Percentiles rank a stretch among this genome's conserved stretches.
Conservation (phyloP, 768 basidiomycete genomes). For the Asterophora lycoperdoides region DNA sequence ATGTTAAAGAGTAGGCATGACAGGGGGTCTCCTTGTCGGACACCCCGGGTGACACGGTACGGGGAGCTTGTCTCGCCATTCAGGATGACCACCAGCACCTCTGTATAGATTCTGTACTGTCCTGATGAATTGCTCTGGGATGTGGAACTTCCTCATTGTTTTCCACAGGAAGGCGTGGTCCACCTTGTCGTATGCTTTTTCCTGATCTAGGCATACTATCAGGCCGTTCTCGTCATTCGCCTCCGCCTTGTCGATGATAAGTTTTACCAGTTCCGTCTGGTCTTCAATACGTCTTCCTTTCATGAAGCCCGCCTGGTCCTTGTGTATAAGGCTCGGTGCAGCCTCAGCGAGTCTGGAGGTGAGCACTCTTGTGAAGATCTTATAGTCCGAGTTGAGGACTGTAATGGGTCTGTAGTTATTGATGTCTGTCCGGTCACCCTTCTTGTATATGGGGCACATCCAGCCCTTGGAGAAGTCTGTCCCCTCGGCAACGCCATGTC, state of each 20-base stretch:
- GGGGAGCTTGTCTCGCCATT: constrained; percentile 5
- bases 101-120: not conserved
- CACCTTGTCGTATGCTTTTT: constrained; percentile 24
- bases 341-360: not conserved
- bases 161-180: constrained; percentile 4
- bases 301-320: constrained; percentile 7
- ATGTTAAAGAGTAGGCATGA: constrained; percentile 9
- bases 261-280: constrained; percentile 25
- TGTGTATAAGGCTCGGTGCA: not conserved
- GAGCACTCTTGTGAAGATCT: constrained; percentile 7
- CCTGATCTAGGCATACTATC: constrained; percentile 25
- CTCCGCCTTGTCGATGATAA: constrained; percentile 16
- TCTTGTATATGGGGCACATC: constrained; percentile 33
- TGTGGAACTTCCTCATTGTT: not conserved
- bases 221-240: not conserved
- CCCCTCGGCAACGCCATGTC: not conserved
- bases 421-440: constrained; percentile 27
- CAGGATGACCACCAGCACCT: not conserved
- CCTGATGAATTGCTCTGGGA: not conserved
- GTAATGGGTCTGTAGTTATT: constrained; percentile 36
- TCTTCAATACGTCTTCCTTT: constrained; percentile 26
- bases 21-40: constrained; percentile 7
- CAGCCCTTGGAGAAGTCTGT: constrained; percentile 3
- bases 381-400: constrained; percentile 26
- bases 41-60: constrained; percentile 4